Base-by-base conservation (phyloP, 1,139 yeast species). In the Diutina catenulata region DNA sequence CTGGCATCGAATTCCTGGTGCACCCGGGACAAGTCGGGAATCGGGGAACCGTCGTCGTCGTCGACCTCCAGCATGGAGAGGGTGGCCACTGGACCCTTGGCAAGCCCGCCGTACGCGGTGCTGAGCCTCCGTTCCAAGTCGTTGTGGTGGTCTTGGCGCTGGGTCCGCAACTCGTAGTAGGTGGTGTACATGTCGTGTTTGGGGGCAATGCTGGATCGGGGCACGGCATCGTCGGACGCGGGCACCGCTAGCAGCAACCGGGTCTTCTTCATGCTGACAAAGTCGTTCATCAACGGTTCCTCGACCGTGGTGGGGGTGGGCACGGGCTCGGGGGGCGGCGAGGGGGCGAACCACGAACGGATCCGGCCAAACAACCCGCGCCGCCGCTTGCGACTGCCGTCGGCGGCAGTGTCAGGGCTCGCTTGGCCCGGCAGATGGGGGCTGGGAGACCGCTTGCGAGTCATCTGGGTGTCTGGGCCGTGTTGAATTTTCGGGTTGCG, bases 181-280 rank as follows among this genome's bases (percentile, higher is more conserved):
- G 35, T 31, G 16, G 21, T 31, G 18, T 18, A 31, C 35, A 31
- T 31, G 35, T 31, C 35, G 14, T 21, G 35, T 9, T 31, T 31
- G 4, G 25, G 11, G 5, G 18, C 9, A 11, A 31, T 26, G 25
- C 20, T 24, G 25, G 21, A 25, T 9, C 35, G 25, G 4, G 35
- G 35, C 10, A 31, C 25, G 6, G 20, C 35, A 21, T 31, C 35
- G 25, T 5, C 19, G 25, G 21, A 25, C 5, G 16, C 11, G 7
- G 35, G 35, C 4, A 21, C 15, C n/a, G 14, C 35, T 11, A 31
- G 19, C 13, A 15, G 15, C 4, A 31, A 18, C 25, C 35, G 15
- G 24, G 23, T 14, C 18, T 71, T 31, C 14, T 31, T 31, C 15
- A 31, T 19, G 14, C 14, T 11, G 24, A 31, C 21, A 20, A 21